A percentile compares a stretch with the other conserved stretches of the same genome.
Evolutionary conservation across 805 yeast species (phyloP).

Genomic region (Lipomyces orientalis): DNA sequence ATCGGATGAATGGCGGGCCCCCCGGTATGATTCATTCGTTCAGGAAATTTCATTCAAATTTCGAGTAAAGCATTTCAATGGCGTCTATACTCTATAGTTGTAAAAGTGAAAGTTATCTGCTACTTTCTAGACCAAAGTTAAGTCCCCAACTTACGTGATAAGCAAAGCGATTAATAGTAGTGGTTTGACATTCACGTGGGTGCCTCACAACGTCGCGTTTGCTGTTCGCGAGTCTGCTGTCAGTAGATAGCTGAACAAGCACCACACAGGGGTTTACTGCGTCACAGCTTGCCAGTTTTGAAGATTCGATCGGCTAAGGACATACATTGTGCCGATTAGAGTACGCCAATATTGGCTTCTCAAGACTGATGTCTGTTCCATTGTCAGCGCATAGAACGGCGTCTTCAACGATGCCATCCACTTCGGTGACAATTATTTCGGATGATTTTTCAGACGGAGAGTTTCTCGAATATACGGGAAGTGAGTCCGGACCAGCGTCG

Average conservation of each 20-base stretch:
- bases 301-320: neutral
- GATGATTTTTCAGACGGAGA: slow-evolving; percentile 1
- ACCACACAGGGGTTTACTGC: neutral
- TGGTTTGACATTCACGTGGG: too few species aligned
- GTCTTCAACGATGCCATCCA: neutral
- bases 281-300: neutral
- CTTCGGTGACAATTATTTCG: neutral
- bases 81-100: too few species aligned
- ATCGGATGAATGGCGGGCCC: too few species aligned
- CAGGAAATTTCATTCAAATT: too few species aligned
- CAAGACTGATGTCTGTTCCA: neutral
- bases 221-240: neutral
- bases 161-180: too few species aligned
- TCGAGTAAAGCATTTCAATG: too few species aligned
- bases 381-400: neutral
- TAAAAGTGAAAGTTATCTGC: too few species aligned
- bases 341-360: neutral
- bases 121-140: too few species aligned
- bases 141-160: too few species aligned
- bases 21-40: too few species aligned
- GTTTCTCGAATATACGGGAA: neutral
- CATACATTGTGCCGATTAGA: neutral
- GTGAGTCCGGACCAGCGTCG: neutral
- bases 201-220: neutral
- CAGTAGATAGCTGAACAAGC: neutral